Evolutionary conservation across 768 basidiomycete species (phyloP), one percentile per base, ranked within the genome.

Genomic region (Suillus ampliporus): DNA sequence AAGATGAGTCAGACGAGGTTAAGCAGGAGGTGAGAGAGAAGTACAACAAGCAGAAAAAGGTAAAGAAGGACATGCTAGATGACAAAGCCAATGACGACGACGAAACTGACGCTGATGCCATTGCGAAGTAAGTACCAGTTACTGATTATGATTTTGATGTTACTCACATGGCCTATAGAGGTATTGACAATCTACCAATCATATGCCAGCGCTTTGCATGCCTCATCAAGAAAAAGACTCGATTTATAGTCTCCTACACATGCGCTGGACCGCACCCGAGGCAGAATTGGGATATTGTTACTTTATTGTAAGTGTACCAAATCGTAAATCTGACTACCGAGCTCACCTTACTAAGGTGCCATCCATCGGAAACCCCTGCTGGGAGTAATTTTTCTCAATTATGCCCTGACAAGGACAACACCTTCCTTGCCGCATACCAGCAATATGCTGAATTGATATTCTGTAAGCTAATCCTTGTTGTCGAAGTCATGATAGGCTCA

Each of bases 41-140:
- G 51, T 61, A 61, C 21, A 3, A 54, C 5, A 23, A 43, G 9
- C 60, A 61, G 40, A 51, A 61, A 54, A 51, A 53, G 26, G 40
- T 17, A 44, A 44, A 19, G 31, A 53, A 28, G 26, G 19, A 28
- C 17, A 4, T 14, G 38, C 38, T 38, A 38, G 13, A 38, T 14
- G 38, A 38, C 1, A 2, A 38, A 38, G 38, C 11, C 38, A 14
- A 14, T 13, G 13, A 38, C 38, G 3, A 38, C 13, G 13, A 46
- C 3, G 10, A 23, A 3, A 26, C 6, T 13, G 51, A 61, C 41
- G 13, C 52, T 3, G 51, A 9, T 5, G 17, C 15, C 9, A 61
- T 61, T 19, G 26, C 34, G 40, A 31, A 40, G 60, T 61, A 61
- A 35, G 60, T 35, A 31, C 31, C 31, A 31, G 31, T 8, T 21